Conservation (phyloP, 768 basidiomycete species). For the Pleurotus djamor region DNA sequence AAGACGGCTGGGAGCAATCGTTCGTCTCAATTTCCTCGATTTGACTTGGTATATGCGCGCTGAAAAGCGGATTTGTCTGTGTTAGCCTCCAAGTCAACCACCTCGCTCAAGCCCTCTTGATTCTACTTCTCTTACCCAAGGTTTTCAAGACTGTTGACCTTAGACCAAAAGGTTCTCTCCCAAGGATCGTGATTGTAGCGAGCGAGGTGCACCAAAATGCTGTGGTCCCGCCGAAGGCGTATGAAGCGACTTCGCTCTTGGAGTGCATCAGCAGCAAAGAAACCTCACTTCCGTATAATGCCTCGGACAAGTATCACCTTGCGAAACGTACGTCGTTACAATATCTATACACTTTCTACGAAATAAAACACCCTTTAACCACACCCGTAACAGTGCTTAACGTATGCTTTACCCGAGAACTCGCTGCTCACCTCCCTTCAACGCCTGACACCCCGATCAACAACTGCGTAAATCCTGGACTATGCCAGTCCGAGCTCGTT, state of each 20-base stretch:
- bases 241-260: constrained; percentile 23
- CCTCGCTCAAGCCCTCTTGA: constrained; percentile 36
- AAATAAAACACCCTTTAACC: too few species aligned
- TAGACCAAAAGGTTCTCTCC: constrained; percentile 19
- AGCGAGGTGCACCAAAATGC: constrained; percentile 39
- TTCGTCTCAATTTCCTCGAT: constrained; percentile 16
- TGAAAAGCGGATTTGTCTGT: not conserved
- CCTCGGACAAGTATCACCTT: constrained; percentile 24
- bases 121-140: constrained; percentile 38
- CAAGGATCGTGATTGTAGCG: constrained; percentile 38
- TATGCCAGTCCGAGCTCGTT: constrained; percentile 34
- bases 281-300: constrained; percentile 13
- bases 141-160: constrained; percentile 33
- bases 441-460: constrained; percentile 19
- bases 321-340: constrained; percentile 30
- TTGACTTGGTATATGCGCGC: not conserved
- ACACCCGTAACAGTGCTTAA: constrained; percentile 29
- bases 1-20: constrained; percentile 47
- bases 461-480: constrained; percentile 37
- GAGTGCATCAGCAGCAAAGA: constrained; percentile 27
- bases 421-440: constrained; percentile 24
- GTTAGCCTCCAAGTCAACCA: constrained; percentile 47
- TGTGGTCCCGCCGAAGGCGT: constrained; percentile 18
- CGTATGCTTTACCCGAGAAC: constrained; percentile 34
- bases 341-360: too few species aligned